phyloP scores from a whole-genome alignment of 352 stramenopile genomes.

The Globisporangium uncinulatum region DNA sequence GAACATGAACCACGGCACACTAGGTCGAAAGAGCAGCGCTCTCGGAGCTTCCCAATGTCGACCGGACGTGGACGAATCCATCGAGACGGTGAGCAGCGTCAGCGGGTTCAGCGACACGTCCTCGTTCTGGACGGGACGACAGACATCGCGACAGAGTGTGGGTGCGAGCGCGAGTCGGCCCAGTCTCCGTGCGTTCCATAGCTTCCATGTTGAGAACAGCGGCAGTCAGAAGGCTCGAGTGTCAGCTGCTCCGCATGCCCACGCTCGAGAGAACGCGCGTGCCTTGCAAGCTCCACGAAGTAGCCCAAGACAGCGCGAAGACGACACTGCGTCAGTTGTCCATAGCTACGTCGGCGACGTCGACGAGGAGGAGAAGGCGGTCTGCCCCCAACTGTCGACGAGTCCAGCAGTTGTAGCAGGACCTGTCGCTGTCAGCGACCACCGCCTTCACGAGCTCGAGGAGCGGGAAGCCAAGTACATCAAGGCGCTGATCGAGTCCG shows the following conservation, averaged over 20 bases:
- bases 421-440: background rate
- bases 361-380: background rate
- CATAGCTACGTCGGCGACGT: background rate
- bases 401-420: background rate
- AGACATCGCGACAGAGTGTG: background rate
- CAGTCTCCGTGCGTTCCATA: background rate
- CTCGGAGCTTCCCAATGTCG: background rate
- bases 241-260: background rate
- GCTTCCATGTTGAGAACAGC: background rate
- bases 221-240: background rate
- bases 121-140: conserved; percentile 4
- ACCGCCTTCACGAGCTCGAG: conserved; percentile 45
- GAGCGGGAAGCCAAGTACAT: conserved; percentile 73
- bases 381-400: no score
- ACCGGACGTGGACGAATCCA: conserved; percentile 2
- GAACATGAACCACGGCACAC: background rate
- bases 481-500: conserved; percentile 64
- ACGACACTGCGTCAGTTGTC: background rate
- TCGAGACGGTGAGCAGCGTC: conserved; percentile 13
- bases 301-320: background rate
- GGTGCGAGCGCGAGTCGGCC: no score
- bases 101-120: conserved; percentile 11
- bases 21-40: background rate
- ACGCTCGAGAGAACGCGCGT: no score
- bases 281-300: no score